Base-by-base conservation (phyloP, 2,329 filamentous ascomycete genomes). In the Beauveria scarabaeidicola region DNA sequence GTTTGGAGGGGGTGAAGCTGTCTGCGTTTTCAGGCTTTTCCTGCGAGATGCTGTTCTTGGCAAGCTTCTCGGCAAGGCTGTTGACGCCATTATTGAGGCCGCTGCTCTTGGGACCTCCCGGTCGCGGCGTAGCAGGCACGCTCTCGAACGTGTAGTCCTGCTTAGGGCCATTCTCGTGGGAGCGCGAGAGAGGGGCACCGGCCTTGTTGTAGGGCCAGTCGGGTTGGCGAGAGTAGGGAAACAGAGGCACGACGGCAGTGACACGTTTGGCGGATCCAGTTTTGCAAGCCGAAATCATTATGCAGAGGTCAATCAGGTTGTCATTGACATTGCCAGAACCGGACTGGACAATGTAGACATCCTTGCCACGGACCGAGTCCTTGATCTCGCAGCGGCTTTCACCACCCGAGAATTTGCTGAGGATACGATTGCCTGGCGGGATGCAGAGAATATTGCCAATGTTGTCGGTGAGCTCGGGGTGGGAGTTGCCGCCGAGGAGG, bases 231-330 rank as follows among this genome's bases (percentile, higher is more conserved):
- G 91, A 96, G 78, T 99, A 99, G 1, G 94, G 94, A 75, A 99
- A 99, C 58, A 97, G 82, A 43, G 94, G 94, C 52, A 97, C 85
- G 51, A 99, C 91, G 58, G 91, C 94, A 46, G 93, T 97, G 68
- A 99, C 91, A 68, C 91, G 84, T 73, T 89, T 91, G 32, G 94
- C 94, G 44, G 92, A 97, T 67, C 91, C 91, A 13, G 89, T 86
- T 77, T 96, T 96, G 84, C 94, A 97, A 63, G 94, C 94, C n/a
- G 91, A 96, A 68, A 97, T 93, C 77, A 94, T 96, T 77, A 97
- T 97, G 73, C 96, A 89, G 53, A 97, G 86, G 72, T 99, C 94
- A 78, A 99, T 89, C 65, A 99, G 85, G 76, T 96, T 87, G 76
- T 99, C 94, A 72, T 99, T 99, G 76, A 97, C 90, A 68, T 89